Evolutionary conservation across 192 early-diverging fungal genomes (phyloP).

Genomic region (Backusella tuberculispora): DNA sequence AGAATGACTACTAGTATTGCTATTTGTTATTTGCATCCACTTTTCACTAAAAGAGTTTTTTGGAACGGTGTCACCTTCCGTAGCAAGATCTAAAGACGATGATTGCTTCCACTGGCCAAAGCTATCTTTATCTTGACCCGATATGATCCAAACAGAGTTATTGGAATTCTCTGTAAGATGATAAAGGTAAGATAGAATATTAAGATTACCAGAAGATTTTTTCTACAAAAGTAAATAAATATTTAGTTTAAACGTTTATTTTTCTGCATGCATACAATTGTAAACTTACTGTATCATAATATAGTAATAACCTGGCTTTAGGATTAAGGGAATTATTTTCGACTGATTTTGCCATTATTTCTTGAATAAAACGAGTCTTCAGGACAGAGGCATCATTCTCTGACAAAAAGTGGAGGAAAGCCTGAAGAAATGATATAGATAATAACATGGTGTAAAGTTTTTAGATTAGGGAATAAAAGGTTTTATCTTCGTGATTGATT

Average conservation of each 20-base stretch:
- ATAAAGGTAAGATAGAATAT: neutral
- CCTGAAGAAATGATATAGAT: neutral
- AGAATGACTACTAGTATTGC: neutral
- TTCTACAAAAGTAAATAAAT: neutral
- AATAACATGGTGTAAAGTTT: too few relatives aligned
- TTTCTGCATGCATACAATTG: neutral
- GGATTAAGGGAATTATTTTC: neutral
- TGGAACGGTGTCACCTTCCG: neutral
- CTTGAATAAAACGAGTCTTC: neutral
- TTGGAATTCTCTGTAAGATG: neutral
- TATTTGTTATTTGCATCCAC: neutral
- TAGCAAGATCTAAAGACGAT: neutral
- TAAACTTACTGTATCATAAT: constrained; percentile 8
- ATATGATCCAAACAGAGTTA: constrained; percentile 15
- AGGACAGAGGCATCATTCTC: neutral
- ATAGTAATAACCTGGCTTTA: neutral
- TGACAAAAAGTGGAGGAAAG: neutral
- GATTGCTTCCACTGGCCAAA: neutral
- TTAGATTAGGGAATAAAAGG: too few relatives aligned
- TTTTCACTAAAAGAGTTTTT: neutral
- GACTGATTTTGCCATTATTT: neutral
- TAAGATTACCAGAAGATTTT: neutral
- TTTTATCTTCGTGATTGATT: neutral
- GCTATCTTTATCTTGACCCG: neutral
- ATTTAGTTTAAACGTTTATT: neutral